Percentiles rank a stretch among this genome's conserved stretches.
Evolutionary conservation across 139 green algal species (phyloP).

Genomic region (Chlamydomonas asymmetrica): DNA sequence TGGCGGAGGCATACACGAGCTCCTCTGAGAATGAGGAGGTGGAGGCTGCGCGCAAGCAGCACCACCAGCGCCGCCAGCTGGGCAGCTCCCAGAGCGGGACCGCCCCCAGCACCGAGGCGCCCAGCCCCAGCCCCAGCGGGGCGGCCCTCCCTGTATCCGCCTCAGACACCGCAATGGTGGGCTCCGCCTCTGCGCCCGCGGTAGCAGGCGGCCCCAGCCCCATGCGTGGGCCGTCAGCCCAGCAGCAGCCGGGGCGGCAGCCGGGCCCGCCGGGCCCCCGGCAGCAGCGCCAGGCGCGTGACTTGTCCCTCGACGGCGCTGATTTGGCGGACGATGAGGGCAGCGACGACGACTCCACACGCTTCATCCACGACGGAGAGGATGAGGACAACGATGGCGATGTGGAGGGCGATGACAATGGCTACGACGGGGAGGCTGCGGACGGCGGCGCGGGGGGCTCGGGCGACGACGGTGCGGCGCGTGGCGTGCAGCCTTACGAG

Average conservation of each 20-base stretch:
- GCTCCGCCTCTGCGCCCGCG: background rate
- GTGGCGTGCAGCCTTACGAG: conserved; percentile 12
- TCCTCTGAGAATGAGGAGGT: too few relatives aligned
- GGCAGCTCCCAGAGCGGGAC: too few relatives aligned
- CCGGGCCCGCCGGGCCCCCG: background rate
- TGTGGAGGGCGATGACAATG: background rate
- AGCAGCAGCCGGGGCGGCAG: background rate
- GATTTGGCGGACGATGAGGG: too few relatives aligned
- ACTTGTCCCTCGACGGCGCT: background rate
- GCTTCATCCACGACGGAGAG: too few relatives aligned
- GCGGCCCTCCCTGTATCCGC: too few relatives aligned
- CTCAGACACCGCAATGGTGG: too few relatives aligned
- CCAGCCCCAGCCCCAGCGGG: too few relatives aligned
- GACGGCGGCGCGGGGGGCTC: background rate
- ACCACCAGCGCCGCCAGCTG: too few relatives aligned
- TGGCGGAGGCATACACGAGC: too few relatives aligned
- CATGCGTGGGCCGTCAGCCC: background rate
- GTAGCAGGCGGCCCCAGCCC: background rate
- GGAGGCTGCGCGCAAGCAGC: too few relatives aligned
- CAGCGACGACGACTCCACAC: too few relatives aligned
- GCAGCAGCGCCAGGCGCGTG: background rate
- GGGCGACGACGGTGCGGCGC: background rate
- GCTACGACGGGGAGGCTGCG: background rate
- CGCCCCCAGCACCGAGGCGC: too few relatives aligned
- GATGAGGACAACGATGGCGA: background rate